Evolutionary conservation across 1,284 basidiomycete species (phyloP).

Genomic region (Meripilus lineatus): DNA sequence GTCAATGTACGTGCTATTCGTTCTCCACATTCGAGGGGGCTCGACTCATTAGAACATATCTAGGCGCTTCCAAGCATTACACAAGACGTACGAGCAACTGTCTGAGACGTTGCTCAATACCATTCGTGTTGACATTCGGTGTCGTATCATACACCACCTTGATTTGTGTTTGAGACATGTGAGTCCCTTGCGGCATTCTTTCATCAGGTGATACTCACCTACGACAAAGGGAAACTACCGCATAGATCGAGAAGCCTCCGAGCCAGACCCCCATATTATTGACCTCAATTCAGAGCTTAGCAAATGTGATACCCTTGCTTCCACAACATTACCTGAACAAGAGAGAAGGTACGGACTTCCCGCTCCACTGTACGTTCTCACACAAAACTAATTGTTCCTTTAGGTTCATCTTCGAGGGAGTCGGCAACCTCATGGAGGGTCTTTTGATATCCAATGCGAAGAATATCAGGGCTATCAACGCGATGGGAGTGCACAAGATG

Average conservation of each 20-base stretch:
- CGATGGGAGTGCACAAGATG: constrained; percentile 84
- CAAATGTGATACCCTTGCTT: constrained; percentile 70
- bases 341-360: constrained; percentile 58
- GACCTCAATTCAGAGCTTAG: constrained; percentile 85
- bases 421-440: constrained; percentile 85
- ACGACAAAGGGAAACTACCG: constrained; percentile 71
- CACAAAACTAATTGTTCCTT: constrained; percentile 1
- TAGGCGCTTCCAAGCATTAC: constrained; percentile 86
- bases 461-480: constrained; percentile 68
- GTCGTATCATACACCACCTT: constrained; percentile 81
- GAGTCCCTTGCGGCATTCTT: constrained; percentile 14
- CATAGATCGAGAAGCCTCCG: constrained; percentile 76
- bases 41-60: constrained; percentile 11
- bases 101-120: constrained; percentile 86
- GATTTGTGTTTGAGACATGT: constrained; percentile 75
- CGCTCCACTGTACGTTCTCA: background rate
- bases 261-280: constrained; percentile 88
- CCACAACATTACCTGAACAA: constrained; percentile 52
- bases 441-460: constrained; percentile 76
- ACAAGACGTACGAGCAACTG: constrained; percentile 87
- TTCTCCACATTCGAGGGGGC: background rate
- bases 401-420: constrained; percentile 84
- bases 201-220: constrained; percentile 9
- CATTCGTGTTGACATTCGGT: constrained; percentile 85
- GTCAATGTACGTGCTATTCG: constrained; percentile 60